phyloP scores from a whole-genome alignment of 2,329 filamentous ascomycete species.

The Alternaria sp. region DNA sequence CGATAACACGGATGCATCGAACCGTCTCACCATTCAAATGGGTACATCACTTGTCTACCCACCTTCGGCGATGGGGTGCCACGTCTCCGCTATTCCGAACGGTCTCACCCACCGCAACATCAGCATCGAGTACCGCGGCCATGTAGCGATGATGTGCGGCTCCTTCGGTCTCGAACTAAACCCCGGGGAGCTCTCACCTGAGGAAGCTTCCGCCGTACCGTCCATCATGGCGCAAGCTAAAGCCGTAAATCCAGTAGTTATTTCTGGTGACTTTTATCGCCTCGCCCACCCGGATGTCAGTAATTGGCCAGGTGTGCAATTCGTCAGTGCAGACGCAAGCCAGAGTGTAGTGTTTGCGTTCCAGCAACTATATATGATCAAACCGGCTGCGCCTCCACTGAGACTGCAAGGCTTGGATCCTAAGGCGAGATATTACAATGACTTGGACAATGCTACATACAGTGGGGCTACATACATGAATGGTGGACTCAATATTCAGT shows the following conservation, averaged over 20 bases:
- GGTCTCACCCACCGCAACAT: conserved; percentile 64
- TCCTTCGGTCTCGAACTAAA: conserved; percentile 72
- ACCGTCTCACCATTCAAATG: conserved; percentile 70
- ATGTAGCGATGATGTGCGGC: conserved; percentile 74
- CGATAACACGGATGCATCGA: conserved; percentile 70
- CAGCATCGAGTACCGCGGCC: conserved; percentile 68
- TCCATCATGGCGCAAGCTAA: conserved; percentile 64
- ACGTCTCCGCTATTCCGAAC: conserved; percentile 70
- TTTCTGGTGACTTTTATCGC: conserved; percentile 68
- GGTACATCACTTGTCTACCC: conserved; percentile 72
- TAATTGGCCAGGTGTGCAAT: conserved; percentile 70
- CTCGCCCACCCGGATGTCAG: conserved; percentile 66
- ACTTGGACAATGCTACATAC: conserved; percentile 62
- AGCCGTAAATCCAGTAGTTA: conserved; percentile 67
- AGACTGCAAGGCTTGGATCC: conserved; percentile 67
- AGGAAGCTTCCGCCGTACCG: conserved; percentile 65
- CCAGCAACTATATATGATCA: conserved; percentile 63
- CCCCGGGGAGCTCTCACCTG: conserved; percentile 60
- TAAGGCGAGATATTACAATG: conserved; percentile 60
- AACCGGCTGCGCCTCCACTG: conserved; percentile 64
- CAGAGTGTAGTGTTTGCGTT: conserved; percentile 68
- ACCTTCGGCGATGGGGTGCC: conserved; percentile 70
- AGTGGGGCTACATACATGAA: conserved; percentile 71
- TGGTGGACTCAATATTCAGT: conserved; percentile 64
- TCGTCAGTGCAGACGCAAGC: conserved; percentile 62